Evolutionary conservation across 192 early-diverging fungal genomes (phyloP).

Genomic region (Coemansia sp.): DNA sequence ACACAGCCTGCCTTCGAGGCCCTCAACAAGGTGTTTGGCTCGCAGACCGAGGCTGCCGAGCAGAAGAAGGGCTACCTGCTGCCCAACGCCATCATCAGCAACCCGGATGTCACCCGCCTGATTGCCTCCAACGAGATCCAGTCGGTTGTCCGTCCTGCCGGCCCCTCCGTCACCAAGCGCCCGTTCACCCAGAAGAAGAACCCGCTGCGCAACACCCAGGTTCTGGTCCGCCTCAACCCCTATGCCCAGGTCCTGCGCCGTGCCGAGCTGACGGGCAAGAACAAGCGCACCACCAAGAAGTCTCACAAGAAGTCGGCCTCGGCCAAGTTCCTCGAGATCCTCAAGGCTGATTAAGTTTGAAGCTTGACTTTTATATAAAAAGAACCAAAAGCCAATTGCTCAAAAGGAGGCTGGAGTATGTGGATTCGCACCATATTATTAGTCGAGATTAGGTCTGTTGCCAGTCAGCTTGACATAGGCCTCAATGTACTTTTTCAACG

Average conservation of each 20-base stretch:
- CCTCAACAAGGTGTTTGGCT: conserved; percentile 92
- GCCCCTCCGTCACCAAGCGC: conserved; percentile 75
- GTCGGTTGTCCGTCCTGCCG: conserved; percentile 84
- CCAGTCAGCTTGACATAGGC: conserved; percentile 83
- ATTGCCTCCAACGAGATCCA: conserved; percentile 98
- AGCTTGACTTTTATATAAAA: background rate
- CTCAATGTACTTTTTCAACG: conserved; percentile 87
- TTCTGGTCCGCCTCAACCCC: conserved; percentile 94
- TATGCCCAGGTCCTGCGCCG: conserved; percentile 88
- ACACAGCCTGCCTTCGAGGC: conserved; percentile 88
- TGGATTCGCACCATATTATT: too few species aligned
- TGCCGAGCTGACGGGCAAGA: conserved; percentile 62
- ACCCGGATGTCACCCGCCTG: conserved; percentile 92
- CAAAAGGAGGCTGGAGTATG: too few species aligned
- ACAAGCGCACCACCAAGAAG: conserved; percentile 59
- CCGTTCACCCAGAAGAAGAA: conserved; percentile 99
- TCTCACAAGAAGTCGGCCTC: conserved; percentile 57
- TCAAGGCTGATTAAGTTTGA: conserved; percentile 49
- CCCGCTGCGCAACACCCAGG: conserved; percentile 88
- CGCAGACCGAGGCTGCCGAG: conserved; percentile 69
- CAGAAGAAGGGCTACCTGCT: conserved; percentile 93
- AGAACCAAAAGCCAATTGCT: too few species aligned
- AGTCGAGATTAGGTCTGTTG: conserved; percentile 61
- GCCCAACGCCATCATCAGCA: conserved; percentile 82
- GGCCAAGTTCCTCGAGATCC: conserved; percentile 52